These are phyloP conservation scores for Daldinia decipiens DNA, from an alignment of 495 filamentous ascomycete species.

Conservation along the genomic window DNA sequence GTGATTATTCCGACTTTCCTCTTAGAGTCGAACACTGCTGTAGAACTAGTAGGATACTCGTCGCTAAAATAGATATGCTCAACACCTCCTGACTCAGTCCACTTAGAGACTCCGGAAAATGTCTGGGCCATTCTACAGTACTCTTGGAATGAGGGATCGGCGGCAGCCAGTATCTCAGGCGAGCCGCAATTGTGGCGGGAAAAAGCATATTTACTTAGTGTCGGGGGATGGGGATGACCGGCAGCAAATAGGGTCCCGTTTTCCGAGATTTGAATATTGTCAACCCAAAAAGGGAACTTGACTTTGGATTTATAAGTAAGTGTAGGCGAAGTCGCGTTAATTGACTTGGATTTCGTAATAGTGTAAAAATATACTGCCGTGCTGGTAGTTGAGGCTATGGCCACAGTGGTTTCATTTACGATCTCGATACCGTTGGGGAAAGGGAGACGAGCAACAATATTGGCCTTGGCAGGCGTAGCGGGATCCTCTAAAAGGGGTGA, in stretches of 20 bases:
- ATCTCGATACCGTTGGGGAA: slow-evolving; percentile 46
- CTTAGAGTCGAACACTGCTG: slow-evolving; percentile 52
- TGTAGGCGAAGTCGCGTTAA: slow-evolving; percentile 6
- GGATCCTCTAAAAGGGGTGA: slow-evolving; percentile 53
- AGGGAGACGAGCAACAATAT: slow-evolving; percentile 31
- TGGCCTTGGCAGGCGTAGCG: slow-evolving; percentile 34
- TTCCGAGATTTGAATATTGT: slow-evolving; percentile 55
- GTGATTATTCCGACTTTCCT: slow-evolving; percentile 54
- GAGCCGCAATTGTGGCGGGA: slow-evolving; percentile 43
- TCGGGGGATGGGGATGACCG: slow-evolving; percentile 54
- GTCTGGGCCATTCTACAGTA: slow-evolving; percentile 43
- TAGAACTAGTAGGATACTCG: slow-evolving; percentile 51
- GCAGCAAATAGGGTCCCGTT: slow-evolving; percentile 55
- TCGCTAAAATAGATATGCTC: slow-evolving; percentile 50
- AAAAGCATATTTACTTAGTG: slow-evolving; percentile 43
- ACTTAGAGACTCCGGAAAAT: slow-evolving; percentile 55
- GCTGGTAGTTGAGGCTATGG: slow-evolving; percentile 50
- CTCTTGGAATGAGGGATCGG: slow-evolving; percentile 37
- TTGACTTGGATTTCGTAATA: slow-evolving; percentile 23
- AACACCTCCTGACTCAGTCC: slow-evolving; percentile 50
- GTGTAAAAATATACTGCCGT: slow-evolving; percentile 51
- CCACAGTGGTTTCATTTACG: slow-evolving; percentile 53
- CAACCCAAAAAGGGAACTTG: slow-evolving; percentile 48
- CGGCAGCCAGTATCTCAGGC: slow-evolving; percentile 22
- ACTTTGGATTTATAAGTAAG: slow-evolving; percentile 42